Evolutionary conservation across 306 rosid species (phyloP).

Genomic region (Cucumis cinereus): DNA sequence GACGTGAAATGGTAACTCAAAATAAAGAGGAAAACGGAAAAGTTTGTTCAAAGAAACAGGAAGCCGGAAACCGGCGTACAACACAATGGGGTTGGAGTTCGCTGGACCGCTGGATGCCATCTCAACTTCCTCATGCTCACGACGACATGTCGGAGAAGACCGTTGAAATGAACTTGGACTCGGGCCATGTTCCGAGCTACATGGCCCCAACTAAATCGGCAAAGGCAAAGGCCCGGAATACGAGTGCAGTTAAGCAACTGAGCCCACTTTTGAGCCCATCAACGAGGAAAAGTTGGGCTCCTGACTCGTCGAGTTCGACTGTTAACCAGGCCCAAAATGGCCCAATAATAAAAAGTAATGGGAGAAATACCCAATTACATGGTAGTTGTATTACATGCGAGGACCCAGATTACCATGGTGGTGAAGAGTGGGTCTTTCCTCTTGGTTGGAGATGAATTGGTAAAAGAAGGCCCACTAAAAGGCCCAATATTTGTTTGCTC

Average conservation of each 20-base stretch:
- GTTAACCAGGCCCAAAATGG: slow-evolving; percentile 22
- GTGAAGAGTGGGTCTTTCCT: slow-evolving; percentile 56
- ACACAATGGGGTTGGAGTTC: slow-evolving; percentile 75
- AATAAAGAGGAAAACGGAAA: slow-evolving; percentile 26
- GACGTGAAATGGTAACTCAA: slow-evolving; percentile 18
- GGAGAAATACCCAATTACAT: slow-evolving; percentile 12
- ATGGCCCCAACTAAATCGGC: slow-evolving; percentile 90
- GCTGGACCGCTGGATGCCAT: slow-evolving; percentile 81
- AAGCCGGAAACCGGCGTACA: slow-evolving; percentile 14
- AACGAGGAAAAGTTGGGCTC: slow-evolving; percentile 24
- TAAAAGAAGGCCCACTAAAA: background rate
- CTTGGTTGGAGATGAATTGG: slow-evolving; percentile 43
- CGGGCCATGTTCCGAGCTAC: slow-evolving; percentile 45
- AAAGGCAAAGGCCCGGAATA: slow-evolving; percentile 61
- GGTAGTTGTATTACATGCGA: slow-evolving; percentile 22
- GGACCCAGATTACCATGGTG: slow-evolving; percentile 21
- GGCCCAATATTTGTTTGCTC: background rate
- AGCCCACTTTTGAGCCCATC: slow-evolving; percentile 45
- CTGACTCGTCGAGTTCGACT: slow-evolving; percentile 38
- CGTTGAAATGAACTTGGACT: slow-evolving; percentile 52
- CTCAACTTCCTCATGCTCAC: slow-evolving; percentile 27
- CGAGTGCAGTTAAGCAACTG: slow-evolving; percentile 26
- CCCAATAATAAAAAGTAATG: slow-evolving; percentile 47
- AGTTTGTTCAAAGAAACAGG: slow-evolving; percentile 36
- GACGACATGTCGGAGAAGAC: slow-evolving; percentile 68